Percentiles rank a stretch among this genome's conserved stretches.
phyloP scores from a whole-genome alignment of 1,284 basidiomycete species.

The Cryptococcus wingfieldii region DNA sequence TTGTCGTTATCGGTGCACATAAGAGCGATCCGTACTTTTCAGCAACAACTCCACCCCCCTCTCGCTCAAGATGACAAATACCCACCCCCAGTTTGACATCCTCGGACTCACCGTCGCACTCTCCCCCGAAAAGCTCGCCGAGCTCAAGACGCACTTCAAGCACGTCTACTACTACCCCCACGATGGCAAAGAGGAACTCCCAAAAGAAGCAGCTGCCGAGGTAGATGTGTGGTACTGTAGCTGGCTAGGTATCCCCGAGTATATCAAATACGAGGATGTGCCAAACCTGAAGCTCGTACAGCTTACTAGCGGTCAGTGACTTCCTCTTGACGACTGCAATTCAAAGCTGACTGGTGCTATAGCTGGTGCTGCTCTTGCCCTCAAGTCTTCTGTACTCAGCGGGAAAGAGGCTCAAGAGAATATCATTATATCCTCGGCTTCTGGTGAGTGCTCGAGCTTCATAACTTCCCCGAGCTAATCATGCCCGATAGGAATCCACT shows the following conservation, averaged over 20 bases:
- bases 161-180: constrained; percentile 28
- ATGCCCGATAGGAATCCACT: constrained; percentile 36
- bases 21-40: too few species aligned
- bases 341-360: neutral
- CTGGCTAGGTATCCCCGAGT: constrained; percentile 22
- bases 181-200: constrained; percentile 15
- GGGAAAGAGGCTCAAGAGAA: constrained; percentile 24
- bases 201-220: constrained; percentile 18
- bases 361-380: constrained; percentile 39
- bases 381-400: constrained; percentile 23
- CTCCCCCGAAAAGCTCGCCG: constrained; percentile 18
- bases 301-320: constrained; percentile 30
- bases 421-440: constrained; percentile 32
- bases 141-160: constrained; percentile 29
- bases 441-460: constrained; percentile 16
- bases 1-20: too few species aligned
- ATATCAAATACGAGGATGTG: constrained; percentile 20
- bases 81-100: constrained; percentile 2
- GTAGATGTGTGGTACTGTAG: constrained; percentile 33
- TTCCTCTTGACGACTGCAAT: neutral
- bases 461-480: neutral
- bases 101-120: constrained; percentile 18
- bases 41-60: too few species aligned
- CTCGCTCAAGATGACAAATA: too few species aligned
- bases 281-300: constrained; percentile 34